phyloP scores from a whole-genome alignment of 148 eudicot genomes.

The Diospyros kaki region DNA sequence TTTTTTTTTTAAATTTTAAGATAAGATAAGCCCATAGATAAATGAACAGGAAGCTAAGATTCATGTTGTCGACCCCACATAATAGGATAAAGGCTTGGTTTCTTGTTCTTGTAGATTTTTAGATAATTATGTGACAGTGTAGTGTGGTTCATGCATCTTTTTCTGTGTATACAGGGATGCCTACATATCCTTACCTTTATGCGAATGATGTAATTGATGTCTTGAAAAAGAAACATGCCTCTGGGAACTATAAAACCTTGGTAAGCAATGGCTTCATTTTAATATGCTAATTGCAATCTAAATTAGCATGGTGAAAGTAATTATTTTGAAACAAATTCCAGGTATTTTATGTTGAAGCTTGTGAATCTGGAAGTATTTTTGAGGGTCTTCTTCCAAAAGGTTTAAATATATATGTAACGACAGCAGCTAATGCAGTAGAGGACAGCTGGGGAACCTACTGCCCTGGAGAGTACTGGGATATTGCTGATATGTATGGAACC shows the following conservation, averaged over 20 bases:
- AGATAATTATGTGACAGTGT: no score
- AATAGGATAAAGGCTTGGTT: no score
- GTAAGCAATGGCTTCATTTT: constrained; percentile 31
- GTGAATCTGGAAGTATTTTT: constrained; percentile 88
- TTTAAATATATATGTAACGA: constrained; percentile 71
- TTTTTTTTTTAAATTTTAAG: no score
- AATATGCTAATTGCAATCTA: not conserved
- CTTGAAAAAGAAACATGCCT: constrained; percentile 68
- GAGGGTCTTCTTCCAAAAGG: constrained; percentile 75
- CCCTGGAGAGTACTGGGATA: constrained; percentile 65
- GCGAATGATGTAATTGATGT: constrained; percentile 58
- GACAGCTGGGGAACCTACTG: constrained; percentile 89
- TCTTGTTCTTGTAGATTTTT: no score
- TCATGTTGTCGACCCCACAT: no score
- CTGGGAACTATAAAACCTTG: constrained; percentile 74
- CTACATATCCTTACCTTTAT: constrained; percentile 51
- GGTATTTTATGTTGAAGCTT: constrained; percentile 89
- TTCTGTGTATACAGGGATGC: constrained; percentile 57
- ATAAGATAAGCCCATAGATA: no score
- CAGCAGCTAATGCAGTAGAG: constrained; percentile 73
- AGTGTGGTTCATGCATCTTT: not conserved
- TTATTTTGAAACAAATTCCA: constrained; percentile 20
- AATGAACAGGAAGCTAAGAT: no score
- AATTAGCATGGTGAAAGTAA: not conserved
- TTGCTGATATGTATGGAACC: constrained; percentile 65